Conservation (phyloP, 2,329 filamentous ascomycete genomes). For the Didymosphaeria variabile region DNA sequence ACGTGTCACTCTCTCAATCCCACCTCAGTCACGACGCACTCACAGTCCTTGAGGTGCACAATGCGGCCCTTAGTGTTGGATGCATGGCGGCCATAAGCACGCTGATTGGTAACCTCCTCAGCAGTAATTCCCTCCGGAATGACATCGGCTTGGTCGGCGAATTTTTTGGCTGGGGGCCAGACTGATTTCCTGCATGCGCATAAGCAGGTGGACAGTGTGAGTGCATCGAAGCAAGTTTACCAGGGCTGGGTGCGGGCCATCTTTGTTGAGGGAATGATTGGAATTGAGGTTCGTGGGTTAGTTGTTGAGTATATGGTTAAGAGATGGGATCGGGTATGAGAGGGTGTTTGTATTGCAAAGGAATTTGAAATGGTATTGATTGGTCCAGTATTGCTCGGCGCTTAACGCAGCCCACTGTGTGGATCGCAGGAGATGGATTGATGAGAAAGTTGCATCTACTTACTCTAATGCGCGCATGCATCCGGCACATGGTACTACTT, state of each 20-base stretch:
- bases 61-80: constrained; percentile 24
- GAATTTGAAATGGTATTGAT: background rate
- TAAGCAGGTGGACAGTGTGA: constrained; percentile 44
- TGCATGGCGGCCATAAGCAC: constrained; percentile 21
- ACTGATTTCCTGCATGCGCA: constrained; percentile 15
- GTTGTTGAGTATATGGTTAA: constrained; percentile 5
- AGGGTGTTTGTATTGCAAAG: background rate
- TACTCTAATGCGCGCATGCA: constrained; percentile 10
- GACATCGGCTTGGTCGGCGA: constrained; percentile 18
- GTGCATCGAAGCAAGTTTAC: constrained; percentile 39
- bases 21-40: background rate
- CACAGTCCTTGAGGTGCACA: constrained; percentile 16
- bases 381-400: background rate
- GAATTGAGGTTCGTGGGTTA: background rate
- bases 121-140: constrained; percentile 17
- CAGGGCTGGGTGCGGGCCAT: constrained; percentile 60
- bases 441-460: background rate
- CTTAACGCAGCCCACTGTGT: background rate
- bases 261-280: background rate
- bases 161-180: constrained; percentile 18
- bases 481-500: no score
- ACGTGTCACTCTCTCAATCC: background rate
- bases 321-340: no score
- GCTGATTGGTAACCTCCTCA: constrained; percentile 22
- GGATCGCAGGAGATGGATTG: background rate